These are phyloP conservation scores for Podila epicladia DNA, from an alignment of 192 early-diverging fungal genomes.

Conservation along the genomic window DNA sequence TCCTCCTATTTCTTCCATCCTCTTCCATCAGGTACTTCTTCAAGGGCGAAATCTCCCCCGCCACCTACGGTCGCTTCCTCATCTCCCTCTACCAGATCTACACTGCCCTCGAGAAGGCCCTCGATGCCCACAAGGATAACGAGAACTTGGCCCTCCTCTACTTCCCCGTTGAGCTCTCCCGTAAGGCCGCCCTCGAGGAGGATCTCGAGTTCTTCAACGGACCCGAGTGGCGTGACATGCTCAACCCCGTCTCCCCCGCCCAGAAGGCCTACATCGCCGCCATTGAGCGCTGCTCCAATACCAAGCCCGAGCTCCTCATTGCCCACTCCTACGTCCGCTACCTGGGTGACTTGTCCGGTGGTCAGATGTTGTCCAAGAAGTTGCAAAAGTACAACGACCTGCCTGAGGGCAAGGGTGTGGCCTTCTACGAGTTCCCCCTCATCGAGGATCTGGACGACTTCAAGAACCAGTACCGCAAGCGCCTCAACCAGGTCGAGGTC, in stretches of 20 bases:
- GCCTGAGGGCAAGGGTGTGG: constrained; percentile 50
- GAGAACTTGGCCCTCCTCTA: constrained; percentile 54
- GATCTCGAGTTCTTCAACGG: constrained; percentile 62
- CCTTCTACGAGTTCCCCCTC: constrained; percentile 58
- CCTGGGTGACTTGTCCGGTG: constrained; percentile 65
- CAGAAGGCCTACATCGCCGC: constrained; percentile 55
- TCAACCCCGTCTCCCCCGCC: constrained; percentile 52
- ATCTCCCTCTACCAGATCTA: constrained; percentile 60
- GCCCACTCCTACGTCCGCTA: constrained; percentile 66
- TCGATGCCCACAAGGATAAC: constrained; percentile 58
- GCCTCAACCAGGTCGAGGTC: constrained; percentile 56
- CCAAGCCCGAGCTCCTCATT: constrained; percentile 56
- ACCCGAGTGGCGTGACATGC: constrained; percentile 25
- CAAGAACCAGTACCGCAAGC: constrained; percentile 61
- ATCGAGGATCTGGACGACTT: constrained; percentile 57
- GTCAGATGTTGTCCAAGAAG: constrained; percentile 58
- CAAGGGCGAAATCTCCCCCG: constrained; percentile 53
- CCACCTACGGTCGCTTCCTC: constrained; percentile 57
- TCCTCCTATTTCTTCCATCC: neutral
- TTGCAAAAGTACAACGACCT: constrained; percentile 54
- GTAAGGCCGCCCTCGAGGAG: constrained; percentile 43
- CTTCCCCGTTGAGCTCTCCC: constrained; percentile 61
- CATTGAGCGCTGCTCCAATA: constrained; percentile 45
- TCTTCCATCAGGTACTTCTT: constrained; percentile 53
- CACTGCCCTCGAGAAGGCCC: constrained; percentile 53